These are phyloP conservation scores for Coemansia sp. DNA, from an alignment of 371 early-diverging fungal genomes.

Conservation along the genomic window DNA sequence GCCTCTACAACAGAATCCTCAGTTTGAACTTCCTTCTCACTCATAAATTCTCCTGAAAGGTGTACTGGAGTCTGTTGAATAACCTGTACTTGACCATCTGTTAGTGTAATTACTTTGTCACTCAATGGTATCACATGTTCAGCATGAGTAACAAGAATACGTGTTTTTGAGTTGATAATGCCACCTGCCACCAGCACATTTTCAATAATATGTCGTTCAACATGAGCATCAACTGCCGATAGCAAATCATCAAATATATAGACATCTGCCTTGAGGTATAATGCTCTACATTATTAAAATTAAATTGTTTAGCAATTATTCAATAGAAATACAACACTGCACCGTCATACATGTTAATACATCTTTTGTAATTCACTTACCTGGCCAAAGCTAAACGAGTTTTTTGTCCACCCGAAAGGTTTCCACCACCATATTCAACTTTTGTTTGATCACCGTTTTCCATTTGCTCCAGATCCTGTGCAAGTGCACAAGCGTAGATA, in stretches of 20 bases:
- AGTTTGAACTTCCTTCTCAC: too few species aligned
- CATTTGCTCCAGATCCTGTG: not conserved
- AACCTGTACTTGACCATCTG: not conserved
- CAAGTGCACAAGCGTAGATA: not conserved
- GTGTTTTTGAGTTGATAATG: not conserved
- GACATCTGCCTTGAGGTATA: not conserved
- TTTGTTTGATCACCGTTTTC: too few species aligned
- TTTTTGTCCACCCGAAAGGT: too few species aligned
- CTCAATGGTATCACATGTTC: not conserved
- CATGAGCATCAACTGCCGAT: not conserved
- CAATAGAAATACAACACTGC: not conserved
- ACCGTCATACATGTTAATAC: too few species aligned
- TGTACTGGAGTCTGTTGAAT: too few species aligned
- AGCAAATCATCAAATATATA: not conserved
- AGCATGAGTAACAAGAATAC: not conserved
- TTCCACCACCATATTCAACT: too few species aligned
- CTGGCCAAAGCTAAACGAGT: too few species aligned
- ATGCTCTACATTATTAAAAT: not conserved
- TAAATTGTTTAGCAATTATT: not conserved
- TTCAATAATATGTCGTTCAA: not conserved
- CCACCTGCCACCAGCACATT: not conserved
- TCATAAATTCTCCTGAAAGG: too few species aligned
- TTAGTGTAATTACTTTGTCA: not conserved
- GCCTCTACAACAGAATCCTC: not conserved
- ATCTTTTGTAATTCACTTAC: too few species aligned